Percentiles rank a stretch among this genome's conserved stretches.
These are phyloP conservation scores for Leishmania lainsoni DNA, from an alignment of 208 protist genomes.

Conservation along the genomic window DNA sequence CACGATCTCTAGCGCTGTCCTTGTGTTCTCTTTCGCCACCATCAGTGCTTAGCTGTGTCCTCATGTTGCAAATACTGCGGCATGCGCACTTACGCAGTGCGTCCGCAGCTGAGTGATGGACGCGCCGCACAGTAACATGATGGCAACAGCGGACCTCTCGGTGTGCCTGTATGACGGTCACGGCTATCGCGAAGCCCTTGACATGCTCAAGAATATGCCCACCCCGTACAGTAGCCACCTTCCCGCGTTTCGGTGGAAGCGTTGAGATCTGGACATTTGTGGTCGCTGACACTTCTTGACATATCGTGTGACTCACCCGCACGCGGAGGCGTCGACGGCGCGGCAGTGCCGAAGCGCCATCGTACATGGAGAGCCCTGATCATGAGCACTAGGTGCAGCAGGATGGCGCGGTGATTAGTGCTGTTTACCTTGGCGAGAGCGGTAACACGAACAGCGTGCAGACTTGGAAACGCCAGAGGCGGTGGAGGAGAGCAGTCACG, in stretches of 20 bases:
- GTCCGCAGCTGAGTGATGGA: not conserved
- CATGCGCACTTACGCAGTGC: not conserved
- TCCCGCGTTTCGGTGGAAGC: not conserved
- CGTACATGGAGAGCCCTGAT: no score
- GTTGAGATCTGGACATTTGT: not conserved
- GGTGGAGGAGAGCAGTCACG: no score
- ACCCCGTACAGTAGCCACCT: conserved; percentile 31
- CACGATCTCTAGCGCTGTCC: no score
- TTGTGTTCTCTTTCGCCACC: not conserved
- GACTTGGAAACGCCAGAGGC: no score
- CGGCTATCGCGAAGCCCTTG: conserved; percentile 49
- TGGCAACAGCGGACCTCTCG: not conserved
- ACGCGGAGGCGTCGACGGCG: no score
- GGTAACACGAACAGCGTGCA: no score
- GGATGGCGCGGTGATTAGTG: no score
- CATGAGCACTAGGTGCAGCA: no score
- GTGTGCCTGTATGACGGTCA: conserved; percentile 41
- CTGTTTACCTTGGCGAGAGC: no score
- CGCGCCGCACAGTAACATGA: not conserved
- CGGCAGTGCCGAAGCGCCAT: no score
- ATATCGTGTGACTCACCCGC: not conserved
- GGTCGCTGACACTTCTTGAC: not conserved
- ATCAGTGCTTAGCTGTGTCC: not conserved
- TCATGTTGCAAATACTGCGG: not conserved
- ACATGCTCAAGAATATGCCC: conserved; percentile 33